Conservation (phyloP, 495 filamentous ascomycete species). For the Talaromyces nanjingensis region DNA sequence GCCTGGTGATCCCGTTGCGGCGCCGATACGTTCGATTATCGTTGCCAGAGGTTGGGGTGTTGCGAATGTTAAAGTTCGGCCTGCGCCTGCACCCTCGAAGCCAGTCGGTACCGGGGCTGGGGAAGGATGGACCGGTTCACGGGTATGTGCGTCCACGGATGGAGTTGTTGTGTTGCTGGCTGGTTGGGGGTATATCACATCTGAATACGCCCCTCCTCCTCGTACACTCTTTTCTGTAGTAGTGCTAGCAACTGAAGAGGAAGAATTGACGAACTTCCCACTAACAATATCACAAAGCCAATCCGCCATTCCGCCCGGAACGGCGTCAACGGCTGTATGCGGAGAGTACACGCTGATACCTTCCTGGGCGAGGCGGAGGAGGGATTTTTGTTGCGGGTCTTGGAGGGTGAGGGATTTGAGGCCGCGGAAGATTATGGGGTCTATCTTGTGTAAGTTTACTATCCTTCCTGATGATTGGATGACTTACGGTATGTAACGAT, state of each 20-base stretch:
- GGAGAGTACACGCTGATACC: conserved; percentile 95
- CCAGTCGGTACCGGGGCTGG: conserved; percentile 38
- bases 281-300: conserved; percentile 91
- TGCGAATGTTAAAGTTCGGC: conserved; percentile 61
- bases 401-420: conserved; percentile 79
- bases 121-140: conserved; percentile 45
- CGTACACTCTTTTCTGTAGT: no score
- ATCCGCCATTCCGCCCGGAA: conserved; percentile 79
- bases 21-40: conserved; percentile 56
- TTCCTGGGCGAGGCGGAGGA: conserved; percentile 75
- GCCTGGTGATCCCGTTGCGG: conserved; percentile 53
- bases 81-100: conserved; percentile 68
- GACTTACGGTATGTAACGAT: conserved; percentile 81
- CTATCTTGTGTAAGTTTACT: no score
- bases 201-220: conserved; percentile 35
- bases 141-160: conserved; percentile 36
- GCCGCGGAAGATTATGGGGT: conserved; percentile 92
- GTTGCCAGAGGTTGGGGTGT: conserved; percentile 49
- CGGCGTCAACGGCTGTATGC: conserved; percentile 90
- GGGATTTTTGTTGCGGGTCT: conserved; percentile 77
- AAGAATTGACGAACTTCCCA: conserved; percentile 11
- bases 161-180: neutral
- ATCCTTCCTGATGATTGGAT: no score
- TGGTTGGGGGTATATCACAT: conserved; percentile 34
- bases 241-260: no score